Evolutionary conservation across 495 filamentous ascomycete genomes (phyloP).

Genomic region (Diplogelasinospora grovesii): DNA sequence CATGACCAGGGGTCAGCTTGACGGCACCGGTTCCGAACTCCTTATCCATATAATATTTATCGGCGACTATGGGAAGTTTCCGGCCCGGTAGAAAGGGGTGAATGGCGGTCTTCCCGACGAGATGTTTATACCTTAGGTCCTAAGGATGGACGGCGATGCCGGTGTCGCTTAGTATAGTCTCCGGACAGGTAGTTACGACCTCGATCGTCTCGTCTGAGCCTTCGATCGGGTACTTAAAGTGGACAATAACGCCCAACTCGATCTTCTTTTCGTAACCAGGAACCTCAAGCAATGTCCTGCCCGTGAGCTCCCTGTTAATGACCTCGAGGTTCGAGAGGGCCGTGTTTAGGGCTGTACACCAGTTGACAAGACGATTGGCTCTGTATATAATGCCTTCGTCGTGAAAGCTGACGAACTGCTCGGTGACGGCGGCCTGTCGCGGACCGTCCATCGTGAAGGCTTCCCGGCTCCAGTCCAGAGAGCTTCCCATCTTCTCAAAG

Average conservation of each 20-base stretch:
- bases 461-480: constrained; percentile 58
- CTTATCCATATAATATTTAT: constrained; percentile 53
- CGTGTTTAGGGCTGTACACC: constrained; percentile 52
- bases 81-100: constrained; percentile 54
- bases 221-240: constrained; percentile 61
- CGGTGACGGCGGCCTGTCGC: constrained; percentile 49
- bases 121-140: constrained; percentile 54
- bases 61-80: constrained; percentile 52
- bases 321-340: constrained; percentile 59
- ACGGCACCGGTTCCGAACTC: constrained; percentile 62
- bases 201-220: constrained; percentile 51
- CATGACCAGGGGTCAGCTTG: constrained; percentile 63
- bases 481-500: constrained; percentile 46
- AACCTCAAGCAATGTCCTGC: constrained; percentile 54
- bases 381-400: constrained; percentile 60
- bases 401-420: constrained; percentile 55
- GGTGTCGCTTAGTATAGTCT: constrained; percentile 63
- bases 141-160: constrained; percentile 59
- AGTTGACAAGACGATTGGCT: constrained; percentile 59
- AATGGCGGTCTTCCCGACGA: constrained; percentile 53
- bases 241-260: constrained; percentile 57
- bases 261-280: constrained; percentile 62
- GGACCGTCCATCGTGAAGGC: constrained; percentile 64
- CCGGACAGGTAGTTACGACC: constrained; percentile 58
- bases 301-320: constrained; percentile 50